Evolutionary conservation across 345 rosid genomes (phyloP), one percentile per base, ranked within the genome.

Genomic region (Corymbia maculata): DNA sequence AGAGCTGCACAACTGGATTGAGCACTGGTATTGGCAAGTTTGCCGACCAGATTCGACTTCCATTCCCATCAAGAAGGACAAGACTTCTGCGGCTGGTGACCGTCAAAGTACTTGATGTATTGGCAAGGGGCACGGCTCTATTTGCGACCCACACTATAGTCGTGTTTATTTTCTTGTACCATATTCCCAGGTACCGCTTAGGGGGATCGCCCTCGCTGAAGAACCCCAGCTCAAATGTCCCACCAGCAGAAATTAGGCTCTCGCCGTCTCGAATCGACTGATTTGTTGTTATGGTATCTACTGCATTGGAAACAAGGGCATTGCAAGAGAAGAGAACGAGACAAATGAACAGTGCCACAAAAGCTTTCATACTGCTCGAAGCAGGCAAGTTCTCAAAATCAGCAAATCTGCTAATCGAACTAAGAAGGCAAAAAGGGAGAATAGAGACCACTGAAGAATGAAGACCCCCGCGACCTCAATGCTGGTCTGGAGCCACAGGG

Each of bases 181-280:
- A 89, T 22, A 91, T 88, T 17, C 93, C 93, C 1, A 92, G 51
- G 51, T 91, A 91, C 8, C 92, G 88, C 17, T n/a, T 89, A 15
- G 59, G 84, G 11, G 84, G 79, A 32, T 85, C 85, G 7, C 79
- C 53, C 10, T 84, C 86, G 59, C 87, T 87, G 85, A 92, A 92
- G 86, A 92, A 92, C 10, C 93, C 93, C 50, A 92, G 85, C 79
- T 88, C 91, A 80, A 89, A 92, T 53, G 51, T 87, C 28, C 68
- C 89, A 22, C 52, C 86, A 1, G 90, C 44, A 8, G 91, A 90
- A 61, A 89, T 88, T 45, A 91, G 36, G 6, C 86, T 91, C 52
- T 88, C 88, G 4, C 92, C 89, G 21, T 91, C 92, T 59, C 9
- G 88, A 50, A 92, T 86, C 0, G 90, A 36, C 14, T 52, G 87